A percentile compares a stretch with the other conserved stretches of the same genome.
Conservation (phyloP, 768 basidiomycete species). For the Phlebiopsis gigantea region DNA sequence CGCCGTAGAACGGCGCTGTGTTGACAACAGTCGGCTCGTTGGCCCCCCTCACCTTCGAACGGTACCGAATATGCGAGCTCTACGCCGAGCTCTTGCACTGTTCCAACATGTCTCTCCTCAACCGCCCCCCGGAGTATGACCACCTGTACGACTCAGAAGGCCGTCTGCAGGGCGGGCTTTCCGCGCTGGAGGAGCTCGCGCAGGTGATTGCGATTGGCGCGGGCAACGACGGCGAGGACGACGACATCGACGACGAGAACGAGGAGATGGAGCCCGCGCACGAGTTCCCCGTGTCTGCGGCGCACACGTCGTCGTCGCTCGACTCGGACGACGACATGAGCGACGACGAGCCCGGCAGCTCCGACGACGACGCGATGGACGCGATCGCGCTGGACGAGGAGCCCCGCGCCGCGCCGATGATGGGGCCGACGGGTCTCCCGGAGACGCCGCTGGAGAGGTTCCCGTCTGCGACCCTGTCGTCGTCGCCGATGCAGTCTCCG, state of each 20-base stretch:
- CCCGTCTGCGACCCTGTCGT: constrained; percentile 14
- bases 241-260: constrained; percentile 50
- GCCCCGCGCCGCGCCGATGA: constrained; percentile 20
- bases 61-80: constrained; percentile 93
- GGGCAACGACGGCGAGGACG: constrained; percentile 47
- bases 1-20: constrained; percentile 54
- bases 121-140: constrained; percentile 65
- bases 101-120: constrained; percentile 95
- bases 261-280: constrained; percentile 61
- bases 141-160: constrained; percentile 80
- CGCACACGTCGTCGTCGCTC: constrained; percentile 43
- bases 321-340: constrained; percentile 82
- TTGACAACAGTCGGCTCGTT: constrained; percentile 70
- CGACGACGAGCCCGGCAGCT: constrained; percentile 59
- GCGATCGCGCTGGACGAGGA: constrained; percentile 78
- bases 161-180: constrained; percentile 80
- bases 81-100: constrained; percentile 96
- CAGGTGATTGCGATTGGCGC: constrained; percentile 70
- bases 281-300: constrained; percentile 62
- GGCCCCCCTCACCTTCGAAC: constrained; percentile 85
- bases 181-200: constrained; percentile 81
- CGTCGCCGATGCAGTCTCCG: constrained; percentile 17
- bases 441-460: constrained; percentile 14
- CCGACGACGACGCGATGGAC: constrained; percentile 78
- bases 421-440: constrained; percentile 6